Base-by-base conservation (phyloP, 768 basidiomycete species). In the Mycena galopus region DNA sequence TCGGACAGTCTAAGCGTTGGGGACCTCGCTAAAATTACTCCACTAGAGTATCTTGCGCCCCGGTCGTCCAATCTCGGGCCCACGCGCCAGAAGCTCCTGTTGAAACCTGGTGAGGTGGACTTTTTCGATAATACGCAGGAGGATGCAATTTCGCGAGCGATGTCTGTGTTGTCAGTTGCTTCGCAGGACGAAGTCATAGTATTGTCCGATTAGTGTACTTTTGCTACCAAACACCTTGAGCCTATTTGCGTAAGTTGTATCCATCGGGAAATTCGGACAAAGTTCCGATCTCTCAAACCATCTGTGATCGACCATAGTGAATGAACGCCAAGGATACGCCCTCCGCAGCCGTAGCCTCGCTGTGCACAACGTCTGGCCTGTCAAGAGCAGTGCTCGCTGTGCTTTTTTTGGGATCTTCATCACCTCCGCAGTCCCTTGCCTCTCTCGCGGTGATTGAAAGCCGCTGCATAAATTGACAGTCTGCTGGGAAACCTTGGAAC, bases 191-290 rank as follows among this genome's bases (percentile, higher is more conserved):
- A 65, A 25, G 57, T 66, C 4, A 71, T 79, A 47, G 71, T 79
- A 50, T 53, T 80, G 68, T 79, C 78, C 1, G 77, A 80, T 55
- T 78, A 75, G 32, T 65, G 16, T 67, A 70, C n/a, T 2, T 25
- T 35, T n/a, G n/a, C n/a, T n/a, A n/a, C n/a, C n/a, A n/a, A n/a
- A n/a, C n/a, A n/a, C n/a, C n/a, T n/a, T n/a, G n/a, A n/a, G n/a
- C n/a, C n/a, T n/a, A n/a, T n/a, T n/a, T n/a, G n/a, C n/a, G n/a
- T n/a, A n/a, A 39, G 11, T 59, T 27, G 16, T 25, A 30, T 29
- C 14, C 17, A 21, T 32, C 17, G 19, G 30, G 30, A n/a, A n/a
- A n/a, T n/a, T n/a, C n/a, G n/a, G n/a, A n/a, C n/a, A n/a, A n/a
- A n/a, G n/a, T n/a, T n/a, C n/a, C n/a, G n/a, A n/a, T n/a, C n/a